phyloP scores from a whole-genome alignment of 1,284 basidiomycete species.

The Ustilago nuda region DNA sequence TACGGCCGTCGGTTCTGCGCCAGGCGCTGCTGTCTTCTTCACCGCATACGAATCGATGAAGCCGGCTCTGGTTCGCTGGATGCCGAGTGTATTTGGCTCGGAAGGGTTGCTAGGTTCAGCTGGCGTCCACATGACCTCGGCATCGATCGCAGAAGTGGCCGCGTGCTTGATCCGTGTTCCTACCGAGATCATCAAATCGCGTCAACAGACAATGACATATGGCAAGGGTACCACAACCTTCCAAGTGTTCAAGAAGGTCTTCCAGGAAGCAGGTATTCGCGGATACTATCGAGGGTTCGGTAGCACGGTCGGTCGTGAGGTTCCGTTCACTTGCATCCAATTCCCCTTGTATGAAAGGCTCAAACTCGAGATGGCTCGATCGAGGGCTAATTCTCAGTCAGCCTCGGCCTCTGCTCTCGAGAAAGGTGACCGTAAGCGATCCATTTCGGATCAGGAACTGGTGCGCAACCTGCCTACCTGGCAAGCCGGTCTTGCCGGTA shows the following conservation, averaged over 20 bases:
- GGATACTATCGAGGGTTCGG: constrained; percentile 85
- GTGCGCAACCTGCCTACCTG: constrained; percentile 75
- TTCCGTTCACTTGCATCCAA: constrained; percentile 96
- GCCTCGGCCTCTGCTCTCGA: not conserved
- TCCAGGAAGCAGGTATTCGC: constrained; percentile 75
- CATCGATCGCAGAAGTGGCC: constrained; percentile 71
- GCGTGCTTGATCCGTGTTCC: constrained; percentile 94
- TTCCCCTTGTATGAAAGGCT: constrained; percentile 95
- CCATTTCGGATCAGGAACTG: constrained; percentile 37
- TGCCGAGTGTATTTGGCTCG: constrained; percentile 28
- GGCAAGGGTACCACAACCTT: constrained; percentile 73
- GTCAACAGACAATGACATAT: constrained; percentile 81
- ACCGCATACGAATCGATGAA: constrained; percentile 93
- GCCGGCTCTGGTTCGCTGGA: constrained; percentile 69
- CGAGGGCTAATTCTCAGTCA: constrained; percentile 15
- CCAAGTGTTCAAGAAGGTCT: constrained; percentile 72
- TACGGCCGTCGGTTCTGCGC: constrained; percentile 93
- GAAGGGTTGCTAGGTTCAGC: constrained; percentile 54
- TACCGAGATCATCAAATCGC: constrained; percentile 91
- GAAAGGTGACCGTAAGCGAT: not conserved
- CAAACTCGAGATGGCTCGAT: constrained; percentile 72
- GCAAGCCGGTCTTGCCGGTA: constrained; percentile 91
- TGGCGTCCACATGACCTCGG: constrained; percentile 69
- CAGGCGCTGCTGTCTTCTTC: constrained; percentile 96
- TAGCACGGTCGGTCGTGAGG: constrained; percentile 84